These are phyloP conservation scores for Pseudofabraea citricarpa DNA, from an alignment of 2,329 filamentous ascomycete genomes.

Conservation along the genomic window DNA sequence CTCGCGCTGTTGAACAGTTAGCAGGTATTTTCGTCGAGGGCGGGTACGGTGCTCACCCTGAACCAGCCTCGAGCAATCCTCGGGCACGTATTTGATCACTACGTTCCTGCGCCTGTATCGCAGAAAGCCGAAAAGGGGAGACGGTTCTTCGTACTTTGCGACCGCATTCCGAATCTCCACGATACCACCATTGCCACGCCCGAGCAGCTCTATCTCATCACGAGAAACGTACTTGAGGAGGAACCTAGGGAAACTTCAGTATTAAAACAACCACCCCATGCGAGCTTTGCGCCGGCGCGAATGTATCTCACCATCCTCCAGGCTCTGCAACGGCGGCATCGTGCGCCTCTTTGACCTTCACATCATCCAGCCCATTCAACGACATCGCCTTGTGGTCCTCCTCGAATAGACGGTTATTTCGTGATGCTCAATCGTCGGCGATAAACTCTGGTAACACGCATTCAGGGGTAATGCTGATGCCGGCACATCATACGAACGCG, in stretches of 20 bases:
- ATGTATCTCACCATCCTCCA: constrained; percentile 73
- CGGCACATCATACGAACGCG: constrained; percentile 21
- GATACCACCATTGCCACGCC: constrained; percentile 74
- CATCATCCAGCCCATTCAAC: constrained; percentile 87
- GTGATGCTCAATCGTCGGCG: constrained; percentile 9
- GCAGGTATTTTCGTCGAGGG: constrained; percentile 16
- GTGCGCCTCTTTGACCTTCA: constrained; percentile 78
- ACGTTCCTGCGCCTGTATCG: constrained; percentile 87
- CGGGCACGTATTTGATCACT: constrained; percentile 86
- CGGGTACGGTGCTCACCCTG: constrained; percentile 80
- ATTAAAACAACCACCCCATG: constrained; percentile 4
- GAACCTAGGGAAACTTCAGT: constrained; percentile 59
- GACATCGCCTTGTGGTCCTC: constrained; percentile 60
- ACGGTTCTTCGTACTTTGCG: constrained; percentile 73
- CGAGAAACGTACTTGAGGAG: constrained; percentile 85
- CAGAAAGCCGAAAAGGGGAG: constrained; percentile 87
- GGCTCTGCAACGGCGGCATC: constrained; percentile 74
- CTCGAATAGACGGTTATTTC: constrained; percentile 7
- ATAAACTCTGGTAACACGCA: constrained; percentile 8
- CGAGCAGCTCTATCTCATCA: constrained; percentile 79
- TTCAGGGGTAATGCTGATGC: constrained; percentile 22
- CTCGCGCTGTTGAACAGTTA: constrained; percentile 59
- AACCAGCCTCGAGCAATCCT: constrained; percentile 82
- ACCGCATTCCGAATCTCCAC: constrained; percentile 77
- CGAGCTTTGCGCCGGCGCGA: constrained; percentile 1